Evolutionary conservation across 768 basidiomycete species (phyloP), one percentile per base, ranked within the genome.

Genomic region (Brasilioporus rufonigricans): DNA sequence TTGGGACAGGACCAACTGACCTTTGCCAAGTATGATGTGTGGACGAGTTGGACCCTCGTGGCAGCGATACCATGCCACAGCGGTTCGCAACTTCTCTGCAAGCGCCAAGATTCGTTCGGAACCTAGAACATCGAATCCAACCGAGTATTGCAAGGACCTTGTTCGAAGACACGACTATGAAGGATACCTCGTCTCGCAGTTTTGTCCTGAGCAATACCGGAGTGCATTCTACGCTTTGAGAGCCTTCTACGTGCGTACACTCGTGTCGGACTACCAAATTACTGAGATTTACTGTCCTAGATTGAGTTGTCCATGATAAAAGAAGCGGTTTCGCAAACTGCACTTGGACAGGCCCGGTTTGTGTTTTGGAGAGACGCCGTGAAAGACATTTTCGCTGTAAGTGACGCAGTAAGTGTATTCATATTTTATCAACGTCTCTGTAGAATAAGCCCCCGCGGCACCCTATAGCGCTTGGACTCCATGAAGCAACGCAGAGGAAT

Each of bases 301-400:
- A 81, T 89, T 50, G 91, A 93, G 67, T 71, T 93, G 50, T 86
- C 91, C 11, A 87, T 76, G 66, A 72, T 91, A 18, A 88, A 86
- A 68, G 92, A 94, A 57, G 75, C 78, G 36, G 87, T 90, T 14
- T 89, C 89, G 18, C 87, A 86, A 55, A 66, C 81, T 33, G 76
- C 80, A 36, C 83, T 93, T 52, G 91, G 90, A n/a, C 82, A 84
- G 67, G 89, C 92, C 80, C 79, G 89, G 59, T 81, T 91, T 76
- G 86, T 92, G 66, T 93, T 93, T 67, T 94, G 91, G 91, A 81
- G 83, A 61, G 90, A 94, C 65, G 84, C 88, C 13, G 64, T 93
- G 26, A 88, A 85, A 62, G 79, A 73, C 44, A 81, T 91, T 21
- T 74, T 74, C 62, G 80, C 86, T 65, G 91, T 88, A 46, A 55